phyloP scores from a whole-genome alignment of 768 basidiomycete species.

The Mycena indigotica region DNA sequence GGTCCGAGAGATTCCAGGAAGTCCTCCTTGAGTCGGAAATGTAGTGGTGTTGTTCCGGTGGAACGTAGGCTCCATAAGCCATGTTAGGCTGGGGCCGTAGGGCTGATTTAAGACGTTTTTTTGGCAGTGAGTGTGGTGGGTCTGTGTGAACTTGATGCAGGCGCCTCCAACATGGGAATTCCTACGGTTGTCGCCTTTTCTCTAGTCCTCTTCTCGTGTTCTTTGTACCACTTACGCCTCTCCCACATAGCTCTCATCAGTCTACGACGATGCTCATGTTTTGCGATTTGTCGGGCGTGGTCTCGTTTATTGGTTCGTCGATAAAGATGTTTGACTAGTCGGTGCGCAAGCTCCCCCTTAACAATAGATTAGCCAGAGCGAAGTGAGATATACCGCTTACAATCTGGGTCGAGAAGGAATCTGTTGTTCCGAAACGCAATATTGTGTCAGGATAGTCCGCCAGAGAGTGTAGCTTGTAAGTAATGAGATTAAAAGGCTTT shows the following conservation, averaged over 20 bases:
- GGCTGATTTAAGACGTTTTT: neutral
- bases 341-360: constrained; percentile 44
- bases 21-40: neutral
- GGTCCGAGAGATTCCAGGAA: neutral
- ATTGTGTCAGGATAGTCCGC: constrained; percentile 30
- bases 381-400: constrained; percentile 21
- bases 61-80: neutral
- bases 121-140: too few relatives aligned
- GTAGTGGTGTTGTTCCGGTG: too few relatives aligned
- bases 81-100: neutral
- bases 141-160: neutral
- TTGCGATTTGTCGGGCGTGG: constrained; percentile 28
- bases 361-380: neutral
- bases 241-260: neutral
- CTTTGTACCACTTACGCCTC: constrained; percentile 22
- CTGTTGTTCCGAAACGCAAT: constrained; percentile 28
- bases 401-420: constrained; percentile 35
- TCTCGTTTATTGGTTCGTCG: constrained; percentile 34
- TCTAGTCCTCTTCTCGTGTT: neutral
- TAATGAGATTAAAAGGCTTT: constrained; percentile 25
- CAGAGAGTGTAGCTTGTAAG: constrained; percentile 35
- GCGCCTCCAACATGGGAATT: neutral
- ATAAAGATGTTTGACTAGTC: constrained; percentile 37
- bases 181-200: neutral
- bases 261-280: constrained; percentile 16